These are phyloP conservation scores for Sporormia fimetaria DNA, from an alignment of 495 filamentous ascomycete genomes.

Conservation along the genomic window DNA sequence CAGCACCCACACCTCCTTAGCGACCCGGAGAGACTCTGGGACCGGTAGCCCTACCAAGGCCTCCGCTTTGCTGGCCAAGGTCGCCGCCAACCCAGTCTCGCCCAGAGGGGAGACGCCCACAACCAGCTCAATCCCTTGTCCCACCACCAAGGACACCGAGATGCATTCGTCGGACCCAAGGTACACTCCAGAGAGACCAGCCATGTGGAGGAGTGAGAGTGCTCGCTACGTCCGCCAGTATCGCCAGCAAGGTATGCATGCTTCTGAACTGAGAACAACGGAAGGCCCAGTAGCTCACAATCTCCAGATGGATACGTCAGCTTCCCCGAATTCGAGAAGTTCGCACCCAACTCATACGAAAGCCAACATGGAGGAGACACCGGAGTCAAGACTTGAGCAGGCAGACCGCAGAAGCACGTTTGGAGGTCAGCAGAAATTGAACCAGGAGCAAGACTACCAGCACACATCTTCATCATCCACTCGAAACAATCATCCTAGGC, in stretches of 20 bases:
- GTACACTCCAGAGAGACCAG: slow-evolving; percentile 15
- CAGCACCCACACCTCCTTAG: slow-evolving; percentile 23
- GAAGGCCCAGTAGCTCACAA: slow-evolving; percentile 17
- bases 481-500: no score
- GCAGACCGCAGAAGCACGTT: not conserved
- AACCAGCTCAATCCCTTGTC: slow-evolving; percentile 12
- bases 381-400: slow-evolving; percentile 21
- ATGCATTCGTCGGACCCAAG: slow-evolving; percentile 12
- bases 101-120: slow-evolving; percentile 14
- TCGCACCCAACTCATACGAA: slow-evolving; percentile 20
- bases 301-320: slow-evolving; percentile 37
- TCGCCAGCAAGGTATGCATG: slow-evolving; percentile 19
- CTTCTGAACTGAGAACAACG: not conserved
- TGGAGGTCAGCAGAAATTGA: slow-evolving; percentile 1
- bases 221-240: slow-evolving; percentile 16
- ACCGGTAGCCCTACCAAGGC: slow-evolving; percentile 23
- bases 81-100: slow-evolving; percentile 26
- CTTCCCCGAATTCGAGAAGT: slow-evolving; percentile 40
- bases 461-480: no score
- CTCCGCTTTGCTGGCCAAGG: slow-evolving; percentile 28
- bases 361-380: slow-evolving; percentile 16
- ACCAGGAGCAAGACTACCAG: not conserved
- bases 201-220: slow-evolving; percentile 19
- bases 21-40: slow-evolving; percentile 19
- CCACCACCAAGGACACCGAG: slow-evolving; percentile 8